A percentile compares a stretch with the other conserved stretches of the same genome.
phyloP scores from a whole-genome alignment of 495 filamentous ascomycete genomes.

The Bombardia bombarda region DNA sequence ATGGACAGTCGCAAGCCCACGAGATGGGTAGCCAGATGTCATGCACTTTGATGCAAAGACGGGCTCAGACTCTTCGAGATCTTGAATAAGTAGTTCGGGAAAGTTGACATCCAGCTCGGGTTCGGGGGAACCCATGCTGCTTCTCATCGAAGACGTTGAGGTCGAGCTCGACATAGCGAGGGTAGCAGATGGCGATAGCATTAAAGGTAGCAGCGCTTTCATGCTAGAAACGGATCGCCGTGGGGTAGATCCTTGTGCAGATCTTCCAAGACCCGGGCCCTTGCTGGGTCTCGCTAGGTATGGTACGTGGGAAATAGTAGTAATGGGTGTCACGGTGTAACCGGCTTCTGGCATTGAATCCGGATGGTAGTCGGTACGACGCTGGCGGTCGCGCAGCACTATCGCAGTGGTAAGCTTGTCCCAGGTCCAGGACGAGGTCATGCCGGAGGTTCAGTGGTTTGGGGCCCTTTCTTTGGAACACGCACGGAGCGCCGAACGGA shows the following conservation, averaged over 20 bases:
- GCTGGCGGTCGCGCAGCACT: conserved; percentile 1
- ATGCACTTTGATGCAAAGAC: conserved; percentile 33
- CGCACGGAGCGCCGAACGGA: not conserved
- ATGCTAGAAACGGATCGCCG: conserved; percentile 17
- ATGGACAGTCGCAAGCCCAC: conserved; percentile 17
- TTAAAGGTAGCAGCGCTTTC: conserved; percentile 9
- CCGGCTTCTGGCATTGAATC: conserved; percentile 15
- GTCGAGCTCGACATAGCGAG: not conserved
- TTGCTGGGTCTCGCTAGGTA: conserved; percentile 13
- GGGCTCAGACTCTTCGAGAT: conserved; percentile 29
- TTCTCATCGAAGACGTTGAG: not conserved
- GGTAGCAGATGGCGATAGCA: conserved; percentile 4
- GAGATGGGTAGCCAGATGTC: conserved; percentile 32
- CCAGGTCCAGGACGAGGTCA: conserved; percentile 2
- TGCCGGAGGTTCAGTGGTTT: not conserved
- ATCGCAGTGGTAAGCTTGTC: not conserved
- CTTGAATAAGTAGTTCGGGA: conserved; percentile 35
- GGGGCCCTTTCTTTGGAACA: not conserved
- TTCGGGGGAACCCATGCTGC: conserved; percentile 11
- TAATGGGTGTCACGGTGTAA: conserved; percentile 16
- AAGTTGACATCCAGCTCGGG: conserved; percentile 29
- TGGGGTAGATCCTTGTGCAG: conserved; percentile 18
- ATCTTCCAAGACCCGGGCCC: conserved; percentile 10
- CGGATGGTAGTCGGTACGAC: conserved; percentile 1
- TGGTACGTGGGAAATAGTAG: conserved; percentile 8